phyloP scores from a whole-genome alignment of 2,329 filamentous ascomycete genomes.

The Colletotrichum sp. region DNA sequence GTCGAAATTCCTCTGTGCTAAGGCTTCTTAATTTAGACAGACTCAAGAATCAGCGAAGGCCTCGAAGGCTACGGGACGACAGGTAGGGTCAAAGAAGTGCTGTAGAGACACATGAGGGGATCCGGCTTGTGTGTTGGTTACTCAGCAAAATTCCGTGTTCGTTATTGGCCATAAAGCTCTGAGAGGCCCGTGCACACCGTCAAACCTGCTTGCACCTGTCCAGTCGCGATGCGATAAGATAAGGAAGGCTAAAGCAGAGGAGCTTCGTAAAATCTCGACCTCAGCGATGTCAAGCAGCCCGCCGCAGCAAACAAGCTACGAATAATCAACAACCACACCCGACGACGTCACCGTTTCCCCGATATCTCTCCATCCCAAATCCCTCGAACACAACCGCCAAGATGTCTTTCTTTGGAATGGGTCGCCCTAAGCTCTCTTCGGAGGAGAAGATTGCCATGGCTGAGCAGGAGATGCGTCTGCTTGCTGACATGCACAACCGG shows the following conservation, averaged over 20 bases:
- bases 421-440: slow-evolving; percentile 82
- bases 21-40: no score
- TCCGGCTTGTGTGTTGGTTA: background rate
- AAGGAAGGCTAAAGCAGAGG: background rate
- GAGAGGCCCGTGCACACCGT: background rate
- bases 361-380: background rate
- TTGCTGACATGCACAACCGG: slow-evolving; percentile 98
- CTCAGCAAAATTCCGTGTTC: background rate
- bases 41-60: background rate
- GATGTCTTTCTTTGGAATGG: slow-evolving; percentile 55
- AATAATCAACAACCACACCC: background rate
- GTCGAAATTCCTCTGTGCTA: background rate
- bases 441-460: slow-evolving; percentile 97
- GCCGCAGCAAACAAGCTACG: background rate
- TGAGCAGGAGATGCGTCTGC: slow-evolving; percentile 96
- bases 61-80: background rate
- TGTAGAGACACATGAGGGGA: background rate
- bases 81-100: background rate
- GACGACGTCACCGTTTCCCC: background rate
- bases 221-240: slow-evolving; percentile 10
- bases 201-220: background rate
- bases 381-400: slow-evolving; percentile 24
- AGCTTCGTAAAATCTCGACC: slow-evolving; percentile 23
- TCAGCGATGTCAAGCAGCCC: slow-evolving; percentile 6
- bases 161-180: background rate